phyloP scores from a whole-genome alignment of 2,329 filamentous ascomycete genomes.

The Daldinia eschscholtzii region DNA sequence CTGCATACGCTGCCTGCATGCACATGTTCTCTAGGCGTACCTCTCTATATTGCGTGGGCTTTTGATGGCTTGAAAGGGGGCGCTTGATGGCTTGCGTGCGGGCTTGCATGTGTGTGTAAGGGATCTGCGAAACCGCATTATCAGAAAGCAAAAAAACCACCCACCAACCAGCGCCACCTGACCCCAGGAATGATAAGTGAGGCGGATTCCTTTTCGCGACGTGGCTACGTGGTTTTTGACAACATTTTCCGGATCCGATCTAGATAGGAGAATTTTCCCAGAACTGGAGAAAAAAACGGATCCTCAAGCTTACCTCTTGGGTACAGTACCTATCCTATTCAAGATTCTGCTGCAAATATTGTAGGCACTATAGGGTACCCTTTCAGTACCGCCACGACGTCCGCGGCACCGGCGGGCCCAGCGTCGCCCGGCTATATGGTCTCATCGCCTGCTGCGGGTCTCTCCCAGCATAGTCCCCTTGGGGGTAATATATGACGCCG shows the following conservation, averaged over 20 bases:
- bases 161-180: conserved; percentile 30
- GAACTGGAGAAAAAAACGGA: conserved; percentile 22
- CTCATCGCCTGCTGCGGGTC: conserved; percentile 25
- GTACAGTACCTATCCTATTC: not conserved
- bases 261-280: conserved; percentile 30
- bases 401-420: conserved; percentile 38
- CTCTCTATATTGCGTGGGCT: not conserved
- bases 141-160: conserved; percentile 1
- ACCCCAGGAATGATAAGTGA: conserved; percentile 25
- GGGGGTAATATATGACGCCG: conserved; percentile 41
- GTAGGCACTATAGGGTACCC: not conserved
- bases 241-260: conserved; percentile 26
- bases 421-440: conserved; percentile 38
- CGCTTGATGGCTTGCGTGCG: conserved; percentile 4
- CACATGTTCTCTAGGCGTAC: conserved; percentile 1
- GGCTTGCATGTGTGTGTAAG: conserved; percentile 31
- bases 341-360: not conserved
- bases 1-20: conserved; percentile 12
- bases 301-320: not conserved
- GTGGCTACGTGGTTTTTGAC: conserved; percentile 31
- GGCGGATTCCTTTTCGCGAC: conserved; percentile 31
- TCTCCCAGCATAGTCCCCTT: conserved; percentile 32
- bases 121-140: conserved; percentile 24
- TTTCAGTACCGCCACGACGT: conserved; percentile 22
- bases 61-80: conserved; percentile 4